phyloP scores from a whole-genome alignment of 305 asterid species.

The Solanum hybrid region DNA sequence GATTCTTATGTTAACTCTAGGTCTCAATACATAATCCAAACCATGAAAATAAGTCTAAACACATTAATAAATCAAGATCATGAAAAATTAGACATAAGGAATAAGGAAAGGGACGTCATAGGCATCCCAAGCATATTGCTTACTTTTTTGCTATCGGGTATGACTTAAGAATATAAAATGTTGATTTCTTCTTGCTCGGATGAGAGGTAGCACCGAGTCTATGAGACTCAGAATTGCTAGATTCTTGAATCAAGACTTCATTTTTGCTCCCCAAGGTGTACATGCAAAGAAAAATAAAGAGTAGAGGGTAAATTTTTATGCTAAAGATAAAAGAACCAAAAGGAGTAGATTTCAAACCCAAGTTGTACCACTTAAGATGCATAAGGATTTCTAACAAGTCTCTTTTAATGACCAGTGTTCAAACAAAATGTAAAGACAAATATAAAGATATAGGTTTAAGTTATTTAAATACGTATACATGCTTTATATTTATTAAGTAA shows the following conservation, averaged over 20 bases:
- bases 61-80: neutral
- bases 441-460: neutral
- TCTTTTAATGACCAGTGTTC: neutral
- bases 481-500: no score
- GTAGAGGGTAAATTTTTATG: neutral
- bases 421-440: neutral
- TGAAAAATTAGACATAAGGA: neutral
- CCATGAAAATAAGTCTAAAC: neutral
- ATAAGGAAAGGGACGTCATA: neutral
- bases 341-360: neutral
- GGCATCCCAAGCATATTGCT: neutral
- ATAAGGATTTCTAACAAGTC: neutral
- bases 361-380: neutral
- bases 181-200: neutral
- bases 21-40: neutral
- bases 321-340: neutral
- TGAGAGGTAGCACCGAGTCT: neutral
- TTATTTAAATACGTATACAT: no score
- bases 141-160: neutral
- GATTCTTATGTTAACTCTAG: neutral
- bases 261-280: neutral
- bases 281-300: neutral
- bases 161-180: neutral
- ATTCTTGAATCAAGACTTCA: neutral
- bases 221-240: neutral